Evolutionary conservation across 768 basidiomycete genomes (phyloP), one percentile per base, ranked within the genome.

Genomic region (Lactarius hatsudake): DNA sequence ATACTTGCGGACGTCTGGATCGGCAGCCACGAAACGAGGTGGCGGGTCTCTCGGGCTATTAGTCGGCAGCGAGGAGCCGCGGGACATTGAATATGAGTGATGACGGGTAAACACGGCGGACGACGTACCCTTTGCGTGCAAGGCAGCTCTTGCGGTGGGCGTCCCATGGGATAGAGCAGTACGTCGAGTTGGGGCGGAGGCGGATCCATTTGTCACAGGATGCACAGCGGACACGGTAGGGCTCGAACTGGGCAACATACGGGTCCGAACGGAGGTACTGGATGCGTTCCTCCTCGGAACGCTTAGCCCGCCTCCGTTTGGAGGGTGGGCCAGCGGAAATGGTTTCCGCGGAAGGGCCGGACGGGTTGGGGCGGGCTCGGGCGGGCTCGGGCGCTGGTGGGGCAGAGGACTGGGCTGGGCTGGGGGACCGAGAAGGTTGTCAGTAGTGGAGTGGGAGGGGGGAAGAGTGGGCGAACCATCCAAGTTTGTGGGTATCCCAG

Each of bases 141-240:
- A 93, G 77, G 76, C 90, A 92, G 73, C 88, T 90, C 79, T 91
- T 92, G 51, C 91, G 80, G 73, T 93, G 91, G 3, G 91, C 90
- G 73, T 92, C 90, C 91, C 91, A 93, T 0, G 91, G 91, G 62
- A 93, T 92, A n/a, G 87, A 89, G 73, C 91, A 93, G 72, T 91
- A 93, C 0, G 90, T 92, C 62, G 90, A 92, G 75, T 93, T 93
- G 54, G 90, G 90, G 9, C 91, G 83, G n/a, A 93, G 80, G 18
- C 91, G 83, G 69, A 93, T 91, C 91, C 91, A 93, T 74, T 91
- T 92, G 75, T 91, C 87, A 77, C 91, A 93, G 5, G 83, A 86
- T 56, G 86, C 88, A 75, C 91, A 92, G 12, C 91, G 81, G 40
- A 92, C 89, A 12, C 90, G 83, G 74, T 91, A 91, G 0, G 91